Evolutionary conservation across 2,329 filamentous ascomycete genomes (phyloP), one percentile per base, ranked within the genome.

Genomic region (Fonsecaea pugnacius): DNA sequence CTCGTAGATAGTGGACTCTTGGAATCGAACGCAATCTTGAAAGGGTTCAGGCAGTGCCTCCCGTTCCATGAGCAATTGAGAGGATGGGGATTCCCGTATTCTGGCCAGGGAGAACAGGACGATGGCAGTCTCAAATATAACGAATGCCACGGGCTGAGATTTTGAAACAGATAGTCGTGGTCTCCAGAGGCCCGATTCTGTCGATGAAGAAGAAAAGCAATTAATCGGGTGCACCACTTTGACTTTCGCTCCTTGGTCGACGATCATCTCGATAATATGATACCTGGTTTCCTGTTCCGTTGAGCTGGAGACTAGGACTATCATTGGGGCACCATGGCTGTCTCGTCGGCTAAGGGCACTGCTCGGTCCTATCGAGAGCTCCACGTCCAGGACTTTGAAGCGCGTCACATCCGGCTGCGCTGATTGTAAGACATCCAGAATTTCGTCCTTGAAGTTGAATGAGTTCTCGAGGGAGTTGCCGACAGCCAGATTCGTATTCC

Each of bases 401-500:
- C 63, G 65, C 52, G 60, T 51, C 10, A 50, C 36, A 21, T 67
- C 83, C 18, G 85, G 79, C 14, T 81, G 76, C 35, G 79, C 80
- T 57, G 80, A 77, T 51, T 81, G 75, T 1, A 83, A 79, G 51
- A 84, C 83, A 10, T 82, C 77, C 16, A 89, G 74, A 38, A 97
- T 82, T 3, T 84, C 77, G 24, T 88, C 86, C 61, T 87, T 86
- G 63, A 88, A 81, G 74, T 96, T 90, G 24, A 88, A 82, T 66
- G 94, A 91, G 30, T 85, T 84, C 53, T 90, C 85, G 54, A 91
- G 83, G 50, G 90, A 87, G 73, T 92, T 89, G 70, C 93, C 91
- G 36, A 93, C 93, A 66, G 91, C 91, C 75, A 94, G 91, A 72
- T 94, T 92, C 50, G 97, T 84, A 73, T 90, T 91, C 95, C 95